Base-by-base conservation (phyloP, 805 yeast species). In the Suhomyces emberorum region DNA sequence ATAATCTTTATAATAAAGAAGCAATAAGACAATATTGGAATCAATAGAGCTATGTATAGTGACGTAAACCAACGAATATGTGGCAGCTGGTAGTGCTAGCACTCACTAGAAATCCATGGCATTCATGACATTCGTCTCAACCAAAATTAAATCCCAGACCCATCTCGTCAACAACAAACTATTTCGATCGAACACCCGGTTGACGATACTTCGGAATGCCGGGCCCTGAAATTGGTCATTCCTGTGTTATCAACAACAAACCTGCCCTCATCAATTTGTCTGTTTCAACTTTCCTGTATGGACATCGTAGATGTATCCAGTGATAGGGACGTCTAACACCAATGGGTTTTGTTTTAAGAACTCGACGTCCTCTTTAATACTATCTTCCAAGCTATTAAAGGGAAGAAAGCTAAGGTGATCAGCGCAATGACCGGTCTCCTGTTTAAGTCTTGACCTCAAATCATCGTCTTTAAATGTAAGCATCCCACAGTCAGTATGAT, bases 401-500 rank as follows among this genome's bases (percentile, higher is more conserved):
- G 71, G 65, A 27, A 63, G 47, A 41, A 63, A 66, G 1, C 56
- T 47, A 34, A 59, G 32, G 36, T 58, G 56, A 36, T 63, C 68
- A 12, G 47, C 53, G 22, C 44, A 40, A 7, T 46, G 52, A 3
- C 59, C 63, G 7, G 61, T 54, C 25, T 66, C 66, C 21, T 55
- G 34, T 31, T 46, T 44, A 26, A 66, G 40, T 28, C 58, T 49
- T 1, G 30, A 43, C 34, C 70, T 44, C 14, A 66, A 38, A 5
- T 41, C 42, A 7, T 53, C 58, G 31, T 67, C 70, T 1, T 38
- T 40, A 41, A 67, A 67, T 1, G 70, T 65, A 27, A 67, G 47
- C 72, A 67, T 67, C 3, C 72, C 72, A 49, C 72, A 67, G 42
- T 67, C 72, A 9, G 71, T 65, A 37, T 65, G 70, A 44, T 64